Evolutionary conservation across 345 rosid species (phyloP), one percentile per base, ranked within the genome.

Genomic region (Sonneratia alba): DNA sequence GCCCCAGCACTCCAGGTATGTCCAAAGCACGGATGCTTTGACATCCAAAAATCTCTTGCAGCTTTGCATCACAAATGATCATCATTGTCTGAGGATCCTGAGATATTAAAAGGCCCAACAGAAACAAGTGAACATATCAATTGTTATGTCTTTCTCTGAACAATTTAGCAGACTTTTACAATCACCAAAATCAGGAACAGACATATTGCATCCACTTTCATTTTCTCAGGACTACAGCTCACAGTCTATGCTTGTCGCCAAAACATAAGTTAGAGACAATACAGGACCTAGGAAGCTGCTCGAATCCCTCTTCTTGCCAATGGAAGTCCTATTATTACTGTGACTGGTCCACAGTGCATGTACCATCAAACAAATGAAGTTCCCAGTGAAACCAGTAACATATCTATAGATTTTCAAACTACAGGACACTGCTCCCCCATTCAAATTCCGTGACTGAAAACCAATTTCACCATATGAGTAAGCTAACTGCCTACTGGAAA

Each of bases 31-130:
- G 70, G 57, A 79, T 71, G 63, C 79, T 79, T 56, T 79, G 77
- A 32, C 82, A 76, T n/a, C 82, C 82, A 71, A 79, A 79, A 14
- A 79, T 72, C 75, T 76, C 77, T 66, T 67, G 75, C 53, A 79
- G 79, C 79, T 79, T 79, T 0, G 64, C 74, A 73, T 79, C 82
- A 73, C 82, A 79, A 7, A 32, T 62, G 40, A 79, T 67, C 24
- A 67, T 53, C 74, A 64, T 76, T 0, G 82, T 76, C 10, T 45
- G 71, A 1, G 79, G 82, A 67, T 79, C 82, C 82, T 79, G 9
- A 47, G 24, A 27, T 51, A 49, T 36, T 24, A 4, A 37, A 18
- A 59, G 53, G n/a, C 57, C 19, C 27, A 32, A 61, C 2, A 69
- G 27, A 69, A 63, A 47, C 43, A 36, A 21, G 36, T 11, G 36